Percentiles rank a stretch among this genome's conserved stretches.
Conservation (phyloP, 306 rosid genomes). For the Astragalus glycyphyllos region DNA sequence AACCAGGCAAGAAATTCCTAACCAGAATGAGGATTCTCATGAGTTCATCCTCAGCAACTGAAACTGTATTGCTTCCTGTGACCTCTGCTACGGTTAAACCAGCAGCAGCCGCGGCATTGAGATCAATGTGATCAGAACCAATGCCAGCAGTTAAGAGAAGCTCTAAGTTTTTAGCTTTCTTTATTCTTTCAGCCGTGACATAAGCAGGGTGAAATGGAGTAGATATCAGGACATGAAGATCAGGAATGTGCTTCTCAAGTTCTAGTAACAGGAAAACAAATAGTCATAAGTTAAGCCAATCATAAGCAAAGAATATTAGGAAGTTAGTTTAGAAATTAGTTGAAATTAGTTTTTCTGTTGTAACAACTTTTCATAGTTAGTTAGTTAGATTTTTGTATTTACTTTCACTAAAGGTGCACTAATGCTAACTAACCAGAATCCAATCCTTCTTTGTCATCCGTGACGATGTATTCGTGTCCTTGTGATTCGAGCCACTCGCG, state of each 20-base stretch:
- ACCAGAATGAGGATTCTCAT: slow-evolving; percentile 89
- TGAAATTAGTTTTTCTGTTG: too few species aligned
- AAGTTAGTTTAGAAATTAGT: not conserved
- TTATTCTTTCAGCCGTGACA: slow-evolving; percentile 90
- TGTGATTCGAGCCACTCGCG: slow-evolving; percentile 93
- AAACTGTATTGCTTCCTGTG: slow-evolving; percentile 91
- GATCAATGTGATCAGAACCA: slow-evolving; percentile 93
- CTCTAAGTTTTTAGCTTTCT: slow-evolving; percentile 86
- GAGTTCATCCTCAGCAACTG: slow-evolving; percentile 96
- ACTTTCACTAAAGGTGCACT: too few species aligned
- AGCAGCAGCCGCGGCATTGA: slow-evolving; percentile 91
- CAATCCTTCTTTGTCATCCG: slow-evolving; percentile 94
- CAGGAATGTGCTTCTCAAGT: slow-evolving; percentile 88
- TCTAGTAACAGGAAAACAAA: slow-evolving; percentile 51
- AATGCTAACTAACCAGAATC: slow-evolving; percentile 60
- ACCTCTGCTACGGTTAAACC: slow-evolving; percentile 96
- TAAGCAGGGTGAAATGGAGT: slow-evolving; percentile 99
- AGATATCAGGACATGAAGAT: slow-evolving; percentile 84
- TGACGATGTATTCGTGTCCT: slow-evolving; percentile 89
- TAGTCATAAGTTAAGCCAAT: slow-evolving; percentile 29
- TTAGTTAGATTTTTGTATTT: too few species aligned
- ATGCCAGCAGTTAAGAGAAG: slow-evolving; percentile 92
- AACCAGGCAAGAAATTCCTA: slow-evolving; percentile 86
- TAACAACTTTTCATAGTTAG: too few species aligned
- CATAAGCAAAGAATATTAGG: not conserved